Evolutionary conservation across 2,329 filamentous ascomycete genomes (phyloP).

Genomic region (Pleomassaria siparia): DNA sequence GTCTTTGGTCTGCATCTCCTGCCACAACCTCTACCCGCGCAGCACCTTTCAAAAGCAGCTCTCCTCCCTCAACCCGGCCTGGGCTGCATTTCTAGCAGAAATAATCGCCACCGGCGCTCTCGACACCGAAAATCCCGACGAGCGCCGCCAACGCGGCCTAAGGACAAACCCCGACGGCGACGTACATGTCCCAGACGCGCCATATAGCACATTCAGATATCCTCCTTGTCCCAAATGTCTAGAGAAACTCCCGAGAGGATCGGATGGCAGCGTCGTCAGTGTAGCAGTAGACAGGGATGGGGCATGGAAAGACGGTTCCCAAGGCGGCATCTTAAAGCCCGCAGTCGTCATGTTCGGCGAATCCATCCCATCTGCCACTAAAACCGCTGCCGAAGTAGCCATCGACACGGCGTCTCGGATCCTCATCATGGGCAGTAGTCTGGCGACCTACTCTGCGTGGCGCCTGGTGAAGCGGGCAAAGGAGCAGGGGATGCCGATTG

Average conservation of each 20-base stretch:
- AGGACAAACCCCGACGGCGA: slow-evolving; percentile 93
- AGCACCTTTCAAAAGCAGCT: slow-evolving; percentile 75
- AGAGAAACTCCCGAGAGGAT: slow-evolving; percentile 53
- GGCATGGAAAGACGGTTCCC: slow-evolving; percentile 69
- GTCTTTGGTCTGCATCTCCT: slow-evolving; percentile 77
- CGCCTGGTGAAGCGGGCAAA: slow-evolving; percentile 80
- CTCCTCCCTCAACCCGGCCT: slow-evolving; percentile 78
- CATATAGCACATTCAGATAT: slow-evolving; percentile 88
- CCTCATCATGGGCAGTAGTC: slow-evolving; percentile 81
- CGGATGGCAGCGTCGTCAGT: slow-evolving; percentile 50
- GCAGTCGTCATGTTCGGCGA: slow-evolving; percentile 97
- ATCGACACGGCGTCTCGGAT: slow-evolving; percentile 73
- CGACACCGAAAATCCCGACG: slow-evolving; percentile 72
- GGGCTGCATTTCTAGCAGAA: slow-evolving; percentile 74
- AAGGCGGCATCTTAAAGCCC: slow-evolving; percentile 82
- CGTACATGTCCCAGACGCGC: slow-evolving; percentile 82
- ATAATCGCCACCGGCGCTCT: slow-evolving; percentile 75
- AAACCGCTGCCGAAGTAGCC: slow-evolving; percentile 73
- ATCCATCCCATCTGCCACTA: slow-evolving; percentile 70
- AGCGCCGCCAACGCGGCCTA: slow-evolving; percentile 68
- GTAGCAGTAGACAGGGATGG: slow-evolving; percentile 78
- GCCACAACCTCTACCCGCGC: slow-evolving; percentile 70
- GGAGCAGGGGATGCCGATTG: slow-evolving; percentile 81
- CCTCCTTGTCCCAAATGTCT: slow-evolving; percentile 85
- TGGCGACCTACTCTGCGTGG: slow-evolving; percentile 96